Conservation (phyloP, 768 basidiomycete species). For the Amanita molliuscula region DNA sequence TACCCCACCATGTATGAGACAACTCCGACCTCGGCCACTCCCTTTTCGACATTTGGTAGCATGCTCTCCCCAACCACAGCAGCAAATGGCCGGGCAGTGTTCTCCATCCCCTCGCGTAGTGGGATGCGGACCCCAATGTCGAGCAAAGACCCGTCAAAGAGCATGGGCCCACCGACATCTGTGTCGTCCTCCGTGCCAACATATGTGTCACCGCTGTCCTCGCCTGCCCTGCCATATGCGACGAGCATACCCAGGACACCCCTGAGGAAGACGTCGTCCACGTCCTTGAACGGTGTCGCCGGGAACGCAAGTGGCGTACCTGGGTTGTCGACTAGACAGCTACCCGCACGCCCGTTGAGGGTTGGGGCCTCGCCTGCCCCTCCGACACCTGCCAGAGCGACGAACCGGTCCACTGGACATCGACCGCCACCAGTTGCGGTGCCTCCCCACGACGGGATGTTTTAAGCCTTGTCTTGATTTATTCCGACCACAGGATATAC, state of each 20-base stretch:
- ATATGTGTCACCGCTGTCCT: not conserved
- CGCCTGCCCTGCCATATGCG: not conserved
- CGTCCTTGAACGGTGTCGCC: not conserved
- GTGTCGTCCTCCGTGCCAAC: not conserved
- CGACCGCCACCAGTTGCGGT: conserved; percentile 33
- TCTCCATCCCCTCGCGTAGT: conserved; percentile 3
- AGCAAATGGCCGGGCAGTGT: conserved; percentile 5
- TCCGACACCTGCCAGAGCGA: conserved; percentile 22
- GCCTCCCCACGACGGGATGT: conserved; percentile 27
- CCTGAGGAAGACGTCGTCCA: not conserved
- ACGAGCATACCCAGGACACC: not conserved
- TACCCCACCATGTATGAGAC: not conserved
- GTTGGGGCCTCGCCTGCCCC: not conserved
- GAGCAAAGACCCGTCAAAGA: not conserved
- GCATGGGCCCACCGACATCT: not conserved
- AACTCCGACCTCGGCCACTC: conserved; percentile 1
- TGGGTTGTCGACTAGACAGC: not conserved
- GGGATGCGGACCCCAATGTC: not conserved
- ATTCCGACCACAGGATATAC: too few species aligned
- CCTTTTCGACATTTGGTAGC: conserved; percentile 8
- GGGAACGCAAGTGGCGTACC: not conserved
- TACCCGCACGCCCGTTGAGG: not conserved
- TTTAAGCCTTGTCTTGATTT: conserved; percentile 5
- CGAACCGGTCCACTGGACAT: conserved; percentile 30
- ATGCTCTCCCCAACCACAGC: conserved; percentile 1